Percentiles rank a stretch among this genome's conserved stretches.
phyloP scores from a whole-genome alignment of 495 filamentous ascomycete species.

The Talaromyces stipitatus region DNA sequence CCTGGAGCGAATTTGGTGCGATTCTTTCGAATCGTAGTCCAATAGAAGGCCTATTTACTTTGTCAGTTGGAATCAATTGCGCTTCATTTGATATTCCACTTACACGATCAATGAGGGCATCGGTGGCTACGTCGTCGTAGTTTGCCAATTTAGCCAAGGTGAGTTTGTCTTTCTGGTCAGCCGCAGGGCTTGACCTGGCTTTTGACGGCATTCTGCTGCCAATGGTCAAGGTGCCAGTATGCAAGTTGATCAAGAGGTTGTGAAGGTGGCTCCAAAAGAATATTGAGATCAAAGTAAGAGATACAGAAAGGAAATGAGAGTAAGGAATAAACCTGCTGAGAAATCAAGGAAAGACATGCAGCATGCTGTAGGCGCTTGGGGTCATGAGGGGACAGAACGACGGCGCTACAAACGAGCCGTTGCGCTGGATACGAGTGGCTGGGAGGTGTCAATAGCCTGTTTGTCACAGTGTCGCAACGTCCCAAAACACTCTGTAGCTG shows the following conservation, averaged over 20 bases:
- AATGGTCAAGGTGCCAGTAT: not conserved
- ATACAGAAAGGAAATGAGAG: not conserved
- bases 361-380: not conserved
- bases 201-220: constrained; percentile 26
- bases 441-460: not conserved
- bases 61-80: constrained; percentile 12
- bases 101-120: constrained; percentile 93
- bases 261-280: not conserved
- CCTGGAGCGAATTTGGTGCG: constrained; percentile 77
- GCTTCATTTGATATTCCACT: constrained; percentile 20
- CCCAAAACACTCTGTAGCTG: not conserved
- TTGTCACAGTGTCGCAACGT: not conserved
- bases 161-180: constrained; percentile 59
- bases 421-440: not conserved
- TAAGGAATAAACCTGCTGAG: not conserved
- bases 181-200: constrained; percentile 32
- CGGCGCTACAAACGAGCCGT: not conserved
- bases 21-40: constrained; percentile 94
- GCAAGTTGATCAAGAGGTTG: not conserved
- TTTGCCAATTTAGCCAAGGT: constrained; percentile 79
- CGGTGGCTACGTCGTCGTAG: constrained; percentile 95
- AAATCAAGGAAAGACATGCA: not conserved
- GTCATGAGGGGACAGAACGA: constrained; percentile 1
- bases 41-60: constrained; percentile 70
- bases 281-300: not conserved